These are phyloP conservation scores for Xylariaceae sp. DNA, from an alignment of 2,329 filamentous ascomycete genomes.

Conservation along the genomic window DNA sequence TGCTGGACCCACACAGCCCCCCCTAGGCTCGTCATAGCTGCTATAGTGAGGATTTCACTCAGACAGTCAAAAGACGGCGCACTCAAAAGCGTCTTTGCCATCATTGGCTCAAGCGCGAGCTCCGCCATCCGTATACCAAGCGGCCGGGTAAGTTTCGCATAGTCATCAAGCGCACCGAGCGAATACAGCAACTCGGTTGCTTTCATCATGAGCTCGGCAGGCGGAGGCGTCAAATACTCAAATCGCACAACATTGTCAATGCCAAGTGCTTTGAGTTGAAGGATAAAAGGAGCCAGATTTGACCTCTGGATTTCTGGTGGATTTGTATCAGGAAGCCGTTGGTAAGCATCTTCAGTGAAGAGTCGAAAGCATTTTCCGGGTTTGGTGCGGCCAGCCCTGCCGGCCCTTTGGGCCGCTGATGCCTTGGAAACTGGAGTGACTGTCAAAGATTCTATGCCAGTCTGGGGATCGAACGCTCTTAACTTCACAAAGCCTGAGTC, in stretches of 20 bases:
- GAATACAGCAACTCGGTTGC: conserved; percentile 85
- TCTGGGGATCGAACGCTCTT: conserved; percentile 74
- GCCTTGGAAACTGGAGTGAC: conserved; percentile 81
- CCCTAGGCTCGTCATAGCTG: conserved; percentile 86
- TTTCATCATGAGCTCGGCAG: conserved; percentile 75
- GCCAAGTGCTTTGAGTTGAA: conserved; percentile 90
- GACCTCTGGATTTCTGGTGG: conserved; percentile 88
- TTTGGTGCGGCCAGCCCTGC: conserved; percentile 80
- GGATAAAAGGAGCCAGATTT: conserved; percentile 78
- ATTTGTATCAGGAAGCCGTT: conserved; percentile 62
- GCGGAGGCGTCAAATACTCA: conserved; percentile 80
- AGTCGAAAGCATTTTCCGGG: conserved; percentile 92
- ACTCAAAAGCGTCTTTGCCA: conserved; percentile 78
- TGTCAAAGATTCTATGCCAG: conserved; percentile 83
- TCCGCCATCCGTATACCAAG: conserved; percentile 91
- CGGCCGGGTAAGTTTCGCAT: conserved; percentile 83
- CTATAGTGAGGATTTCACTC: conserved; percentile 82
- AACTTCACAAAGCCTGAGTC: conserved; percentile 91
- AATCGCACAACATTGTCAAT: conserved; percentile 93
- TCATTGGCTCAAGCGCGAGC: conserved; percentile 89
- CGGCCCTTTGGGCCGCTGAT: conserved; percentile 85
- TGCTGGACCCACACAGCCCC: conserved; percentile 78
- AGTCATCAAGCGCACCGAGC: conserved; percentile 78
- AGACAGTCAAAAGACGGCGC: conserved; percentile 72
- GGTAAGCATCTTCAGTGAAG: conserved; percentile 73